These are phyloP conservation scores for Colletotrichum zoysiae DNA, from an alignment of 2,329 filamentous ascomycete genomes.

Conservation along the genomic window DNA sequence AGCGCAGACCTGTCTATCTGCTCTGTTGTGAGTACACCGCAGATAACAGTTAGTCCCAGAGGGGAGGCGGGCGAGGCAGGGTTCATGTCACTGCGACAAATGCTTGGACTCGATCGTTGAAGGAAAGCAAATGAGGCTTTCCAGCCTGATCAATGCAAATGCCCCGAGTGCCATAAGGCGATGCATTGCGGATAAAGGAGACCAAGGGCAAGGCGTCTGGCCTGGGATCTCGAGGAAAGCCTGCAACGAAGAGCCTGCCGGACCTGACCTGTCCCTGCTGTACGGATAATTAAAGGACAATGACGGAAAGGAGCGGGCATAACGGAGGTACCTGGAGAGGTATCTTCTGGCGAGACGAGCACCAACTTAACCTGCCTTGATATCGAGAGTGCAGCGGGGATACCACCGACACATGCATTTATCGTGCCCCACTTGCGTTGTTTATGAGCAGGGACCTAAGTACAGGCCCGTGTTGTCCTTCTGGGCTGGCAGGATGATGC, in stretches of 20 bases:
- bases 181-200: neutral
- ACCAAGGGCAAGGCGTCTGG: neutral
- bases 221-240: neutral
- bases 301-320: constrained; percentile 15
- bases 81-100: constrained; percentile 1
- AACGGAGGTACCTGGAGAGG: constrained; percentile 10
- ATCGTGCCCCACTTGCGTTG: constrained; percentile 15
- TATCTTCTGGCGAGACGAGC: neutral
- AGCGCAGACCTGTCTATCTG: neutral
- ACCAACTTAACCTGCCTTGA: neutral
- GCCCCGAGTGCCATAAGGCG: neutral
- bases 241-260: neutral
- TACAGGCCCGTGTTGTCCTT: neutral
- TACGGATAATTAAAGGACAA: neutral
- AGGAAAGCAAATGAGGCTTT: constrained; percentile 34
- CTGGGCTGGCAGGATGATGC: neutral
- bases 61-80: neutral
- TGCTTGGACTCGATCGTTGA: neutral
- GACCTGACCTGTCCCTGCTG: neutral
- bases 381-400: constrained; percentile 6
- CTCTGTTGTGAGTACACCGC: neutral
- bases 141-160: constrained; percentile 27
- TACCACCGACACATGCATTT: constrained; percentile 32
- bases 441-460: constrained; percentile 23
- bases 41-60: neutral